Evolutionary conservation across 352 stramenopile species (phyloP), one percentile per base, ranked within the genome.

Genomic region (Globisporangium parvum): DNA sequence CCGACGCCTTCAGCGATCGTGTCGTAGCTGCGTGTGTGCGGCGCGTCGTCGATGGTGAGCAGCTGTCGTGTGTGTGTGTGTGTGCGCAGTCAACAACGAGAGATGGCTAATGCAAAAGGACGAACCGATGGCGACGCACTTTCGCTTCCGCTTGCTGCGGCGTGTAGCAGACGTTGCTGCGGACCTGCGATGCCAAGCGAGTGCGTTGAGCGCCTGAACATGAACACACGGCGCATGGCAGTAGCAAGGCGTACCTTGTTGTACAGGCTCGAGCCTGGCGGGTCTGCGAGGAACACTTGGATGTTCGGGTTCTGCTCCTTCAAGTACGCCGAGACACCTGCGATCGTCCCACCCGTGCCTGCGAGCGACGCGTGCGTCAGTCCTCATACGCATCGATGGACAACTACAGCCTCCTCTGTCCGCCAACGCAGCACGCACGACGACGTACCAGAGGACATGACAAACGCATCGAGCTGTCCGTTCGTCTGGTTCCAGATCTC

Each of bases 1-100:
- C 97, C 97, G 44, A 99, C 97, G 24, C 97, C 97, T 73, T 99
- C 97, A 2, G 91, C 93, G 54, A 99, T 88, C 39, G 95, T 98
- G 71, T 99, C 96, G 70, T 99, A 98, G 61, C 96, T 91, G 57
- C 11, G 28, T 6, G 17, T n/a, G 52, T 10, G 12, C 14, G 11
- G 33, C n/a, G n/a, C n/a, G n/a, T n/a, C n/a, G 8, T 21, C 1
- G n/a, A 14, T 15, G 14, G 15, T 44, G 31, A 37, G 31, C 31
- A 14, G 10, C 31, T 37, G 31, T n/a, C 17, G 15, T n/a, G 39
- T 44, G 15, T n/a, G 39, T 18, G 3, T 4, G 4, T 20, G 39
- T 20, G 10, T 20, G 20, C 14, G 1, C 15, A 28, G n/a, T n/a
- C 17, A 4, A 52, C 47, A 51, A 8, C 21, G 8, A 23, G 23